These are phyloP conservation scores for Aspergillus vadensis DNA, from an alignment of 2,329 filamentous ascomycete genomes.

Conservation along the genomic window DNA sequence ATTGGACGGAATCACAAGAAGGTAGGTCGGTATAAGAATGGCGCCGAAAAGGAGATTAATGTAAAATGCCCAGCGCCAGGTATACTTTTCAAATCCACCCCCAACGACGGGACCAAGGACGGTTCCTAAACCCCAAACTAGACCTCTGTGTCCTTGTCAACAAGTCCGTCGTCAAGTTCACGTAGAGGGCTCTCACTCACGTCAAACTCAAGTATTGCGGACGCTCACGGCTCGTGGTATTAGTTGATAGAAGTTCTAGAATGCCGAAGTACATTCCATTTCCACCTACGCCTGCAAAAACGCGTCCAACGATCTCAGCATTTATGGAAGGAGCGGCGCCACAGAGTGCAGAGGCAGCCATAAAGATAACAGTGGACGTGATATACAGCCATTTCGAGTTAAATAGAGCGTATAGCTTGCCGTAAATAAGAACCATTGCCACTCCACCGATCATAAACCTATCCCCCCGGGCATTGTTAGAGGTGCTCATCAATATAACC, in stretches of 20 bases:
- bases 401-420: slow-evolving; percentile 30
- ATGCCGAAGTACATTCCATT: slow-evolving; percentile 33
- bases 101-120: slow-evolving; percentile 37
- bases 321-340: slow-evolving; percentile 5
- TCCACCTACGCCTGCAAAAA: slow-evolving; percentile 10
- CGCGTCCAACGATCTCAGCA: slow-evolving; percentile 10
- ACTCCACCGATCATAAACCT: background rate
- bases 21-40: slow-evolving; percentile 44
- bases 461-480: background rate
- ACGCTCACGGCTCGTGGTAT: slow-evolving; percentile 21
- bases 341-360: slow-evolving; percentile 9
- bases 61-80: slow-evolving; percentile 49
- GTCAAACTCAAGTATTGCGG: slow-evolving; percentile 28
- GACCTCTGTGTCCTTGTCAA: slow-evolving; percentile 26
- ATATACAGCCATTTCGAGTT: slow-evolving; percentile 37
- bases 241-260: slow-evolving; percentile 29
- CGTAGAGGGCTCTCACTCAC: slow-evolving; percentile 19
- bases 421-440: background rate
- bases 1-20: slow-evolving; percentile 46
- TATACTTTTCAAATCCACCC: slow-evolving; percentile 14
- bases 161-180: background rate
- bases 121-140: slow-evolving; percentile 41
- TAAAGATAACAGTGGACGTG: background rate
- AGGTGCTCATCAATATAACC: background rate
- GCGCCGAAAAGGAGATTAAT: slow-evolving; percentile 57